These are phyloP conservation scores for Candolleomyces aberdarensis DNA, from an alignment of 768 basidiomycete species.

Conservation along the genomic window DNA sequence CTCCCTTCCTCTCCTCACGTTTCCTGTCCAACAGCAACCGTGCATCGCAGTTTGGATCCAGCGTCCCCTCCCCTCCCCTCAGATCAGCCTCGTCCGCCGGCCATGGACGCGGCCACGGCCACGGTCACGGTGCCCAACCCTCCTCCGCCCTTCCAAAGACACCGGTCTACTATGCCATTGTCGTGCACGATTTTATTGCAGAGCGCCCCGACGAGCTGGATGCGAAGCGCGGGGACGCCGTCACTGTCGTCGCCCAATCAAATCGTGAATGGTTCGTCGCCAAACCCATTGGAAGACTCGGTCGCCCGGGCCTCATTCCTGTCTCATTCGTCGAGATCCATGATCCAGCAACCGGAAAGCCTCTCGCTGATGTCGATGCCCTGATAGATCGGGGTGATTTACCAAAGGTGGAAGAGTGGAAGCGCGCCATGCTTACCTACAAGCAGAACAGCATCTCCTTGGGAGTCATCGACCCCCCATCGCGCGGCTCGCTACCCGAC, in stretches of 20 bases:
- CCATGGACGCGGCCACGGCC: conserved; percentile 13
- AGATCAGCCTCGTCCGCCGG: conserved; percentile 17
- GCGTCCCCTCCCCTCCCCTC: conserved; percentile 12
- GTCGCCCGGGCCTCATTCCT: conserved; percentile 95
- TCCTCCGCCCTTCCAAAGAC: conserved; percentile 31
- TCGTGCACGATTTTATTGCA: conserved; percentile 93
- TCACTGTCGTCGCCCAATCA: conserved; percentile 98
- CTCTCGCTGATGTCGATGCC: conserved; percentile 69
- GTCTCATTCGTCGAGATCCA: conserved; percentile 96
- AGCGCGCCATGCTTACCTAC: conserved; percentile 90
- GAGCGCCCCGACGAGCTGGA: conserved; percentile 96
- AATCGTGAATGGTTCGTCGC: conserved; percentile 99
- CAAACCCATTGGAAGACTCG: conserved; percentile 93
- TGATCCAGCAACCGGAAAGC: conserved; percentile 81
- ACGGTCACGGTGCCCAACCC: conserved; percentile 12
- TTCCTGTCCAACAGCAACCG: conserved; percentile 31
- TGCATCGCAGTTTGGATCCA: conserved; percentile 36
- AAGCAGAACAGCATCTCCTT: conserved; percentile 95
- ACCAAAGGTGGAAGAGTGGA: conserved; percentile 99
- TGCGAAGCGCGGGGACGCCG: conserved; percentile 88
- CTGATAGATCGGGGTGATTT: conserved; percentile 87
- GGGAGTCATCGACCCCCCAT: conserved; percentile 75
- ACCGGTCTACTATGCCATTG: conserved; percentile 90
- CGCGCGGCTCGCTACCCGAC: conserved; percentile 39
- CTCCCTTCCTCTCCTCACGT: conserved; percentile 10